phyloP scores from a whole-genome alignment of 768 basidiomycete species.

The Suillus occidentalis region DNA sequence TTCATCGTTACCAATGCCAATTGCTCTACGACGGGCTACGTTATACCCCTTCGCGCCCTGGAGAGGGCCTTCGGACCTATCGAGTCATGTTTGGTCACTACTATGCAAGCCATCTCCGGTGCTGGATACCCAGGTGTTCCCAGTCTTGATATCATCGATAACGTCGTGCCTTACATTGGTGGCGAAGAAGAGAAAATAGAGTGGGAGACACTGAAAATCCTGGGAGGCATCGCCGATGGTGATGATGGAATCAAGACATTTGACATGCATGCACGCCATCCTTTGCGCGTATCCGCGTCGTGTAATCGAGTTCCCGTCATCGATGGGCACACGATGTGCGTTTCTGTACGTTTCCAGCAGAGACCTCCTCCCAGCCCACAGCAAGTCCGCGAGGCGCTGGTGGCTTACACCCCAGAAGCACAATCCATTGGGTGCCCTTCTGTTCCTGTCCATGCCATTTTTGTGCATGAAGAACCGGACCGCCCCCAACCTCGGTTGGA shows the following conservation, averaged over 20 bases:
- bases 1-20: conserved; percentile 99
- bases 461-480: conserved; percentile 91
- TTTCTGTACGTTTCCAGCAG: conserved; percentile 79
- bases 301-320: conserved; percentile 96
- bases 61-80: conserved; percentile 93
- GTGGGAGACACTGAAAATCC: conserved; percentile 98
- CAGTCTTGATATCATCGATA: conserved; percentile 90
- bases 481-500: conserved; percentile 94
- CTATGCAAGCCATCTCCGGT: conserved; percentile 97
- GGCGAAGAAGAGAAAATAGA: conserved; percentile 99
- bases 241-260: conserved; percentile 62
- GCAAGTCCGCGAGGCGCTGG: conserved; percentile 82
- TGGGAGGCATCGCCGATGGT: conserved; percentile 71
- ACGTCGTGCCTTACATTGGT: conserved; percentile 90
- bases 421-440: conserved; percentile 78
- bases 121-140: conserved; percentile 97
- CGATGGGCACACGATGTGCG: conserved; percentile 91
- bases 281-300: conserved; percentile 86
- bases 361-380: conserved; percentile 84
- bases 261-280: conserved; percentile 80
- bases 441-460: conserved; percentile 80
- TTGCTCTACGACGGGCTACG: conserved; percentile 92
- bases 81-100: conserved; percentile 87
- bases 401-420: conserved; percentile 71
- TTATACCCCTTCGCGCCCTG: conserved; percentile 87